Evolutionary conservation across 345 rosid species (phyloP), one percentile per base, ranked within the genome.

Genomic region (Aethionema arabicum): DNA sequence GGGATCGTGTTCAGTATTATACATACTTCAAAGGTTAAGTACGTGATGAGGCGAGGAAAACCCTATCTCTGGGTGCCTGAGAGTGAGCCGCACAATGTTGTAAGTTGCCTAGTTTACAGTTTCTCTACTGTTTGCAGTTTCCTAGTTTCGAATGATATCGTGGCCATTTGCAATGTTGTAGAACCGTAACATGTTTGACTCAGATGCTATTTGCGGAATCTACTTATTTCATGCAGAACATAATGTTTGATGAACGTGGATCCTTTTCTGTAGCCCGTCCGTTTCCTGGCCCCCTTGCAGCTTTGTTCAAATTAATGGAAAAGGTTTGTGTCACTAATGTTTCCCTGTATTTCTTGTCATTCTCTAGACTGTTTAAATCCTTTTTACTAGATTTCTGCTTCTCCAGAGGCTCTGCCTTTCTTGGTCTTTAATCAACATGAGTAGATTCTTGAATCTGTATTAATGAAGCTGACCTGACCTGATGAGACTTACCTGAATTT

Each of bases 21-120:
- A 47, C 78, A 82, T 76, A 79, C 85, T 68, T 86, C 98, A 30
- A 91, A 91, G 76, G 84, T 86, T 16, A 86, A 82, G 79, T 88
- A 91, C 72, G 77, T 86, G 42, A 56, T 83, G 29, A 85, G 68
- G 72, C 77, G 79, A 70, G 96, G 92, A 55, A 91, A 74, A 74
- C 96, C 92, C 0, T 86, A 79, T 69, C 75, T 91, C 32, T 91
- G 95, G 95, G 83, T 91, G 15, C 85, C 90, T 0, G 92, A 88
- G 59, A 78, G 79, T 12, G 98, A 91, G 36, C 58, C 74, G 9
- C 96, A 88, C 77, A 86, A 85, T 74, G 83, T 86, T 75, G 95
- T 90, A 87, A 63, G 83, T 61, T 60, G 49, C 53, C 9, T 0
- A 2, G 41, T 52, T 42, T n/a, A n/a, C n/a, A n/a, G n/a, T 16